phyloP scores from a whole-genome alignment of 2,329 filamentous ascomycete species.

The Claviceps spartinae region DNA sequence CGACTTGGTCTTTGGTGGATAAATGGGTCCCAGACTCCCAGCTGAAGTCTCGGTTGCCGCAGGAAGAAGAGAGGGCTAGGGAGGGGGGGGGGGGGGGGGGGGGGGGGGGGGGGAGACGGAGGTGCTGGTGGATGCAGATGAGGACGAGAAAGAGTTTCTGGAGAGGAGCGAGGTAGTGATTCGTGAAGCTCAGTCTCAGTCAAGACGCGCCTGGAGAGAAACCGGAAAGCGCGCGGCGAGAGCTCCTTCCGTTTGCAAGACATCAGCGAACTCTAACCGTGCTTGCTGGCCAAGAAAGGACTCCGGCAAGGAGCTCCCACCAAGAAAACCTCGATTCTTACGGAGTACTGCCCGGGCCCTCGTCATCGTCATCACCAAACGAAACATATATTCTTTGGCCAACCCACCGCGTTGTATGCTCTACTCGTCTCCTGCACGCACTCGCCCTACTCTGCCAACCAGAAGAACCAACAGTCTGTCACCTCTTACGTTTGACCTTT shows the following conservation, averaged over 20 bases:
- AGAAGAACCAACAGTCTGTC: background rate
- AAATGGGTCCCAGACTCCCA: background rate
- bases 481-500: constrained; percentile 3
- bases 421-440: background rate
- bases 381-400: background rate
- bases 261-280: background rate
- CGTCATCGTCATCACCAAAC: background rate
- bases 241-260: background rate
- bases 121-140: background rate
- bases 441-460: background rate
- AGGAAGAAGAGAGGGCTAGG: background rate
- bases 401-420: background rate
- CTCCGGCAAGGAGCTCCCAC: background rate
- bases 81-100: background rate
- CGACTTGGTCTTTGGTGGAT: background rate
- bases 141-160: background rate
- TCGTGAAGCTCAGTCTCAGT: background rate
- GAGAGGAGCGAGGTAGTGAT: background rate
- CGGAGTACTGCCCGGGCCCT: background rate
- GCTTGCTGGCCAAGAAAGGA: background rate
- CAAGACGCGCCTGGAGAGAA: background rate
- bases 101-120: background rate
- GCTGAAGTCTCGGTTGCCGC: background rate
- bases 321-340: no score
- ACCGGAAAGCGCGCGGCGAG: constrained; percentile 1